Conservation (phyloP, 805 yeast species). For the Pichia manshurica region DNA sequence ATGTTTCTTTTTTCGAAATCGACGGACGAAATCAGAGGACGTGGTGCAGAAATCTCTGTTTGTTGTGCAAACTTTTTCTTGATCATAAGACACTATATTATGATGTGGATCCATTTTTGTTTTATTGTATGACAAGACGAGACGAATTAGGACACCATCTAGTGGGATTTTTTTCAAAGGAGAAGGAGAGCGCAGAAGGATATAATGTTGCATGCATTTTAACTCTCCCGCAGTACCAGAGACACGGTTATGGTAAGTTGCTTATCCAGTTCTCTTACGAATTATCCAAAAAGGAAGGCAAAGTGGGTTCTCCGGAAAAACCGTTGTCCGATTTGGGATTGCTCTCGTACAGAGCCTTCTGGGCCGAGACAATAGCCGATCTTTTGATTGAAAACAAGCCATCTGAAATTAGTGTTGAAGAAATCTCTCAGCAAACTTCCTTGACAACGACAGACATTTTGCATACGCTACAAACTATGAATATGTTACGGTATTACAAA, state of each 20-base stretch:
- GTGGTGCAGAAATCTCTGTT: conserved; percentile 94
- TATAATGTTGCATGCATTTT: conserved; percentile 96
- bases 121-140: conserved; percentile 89
- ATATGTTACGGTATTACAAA: conserved; percentile 84
- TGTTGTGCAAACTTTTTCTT: conserved; percentile 80
- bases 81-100: conserved; percentile 96
- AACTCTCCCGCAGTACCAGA: conserved; percentile 92
- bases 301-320: conserved; percentile 95
- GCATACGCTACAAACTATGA: conserved; percentile 87
- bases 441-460: conserved; percentile 96
- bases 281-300: conserved; percentile 79
- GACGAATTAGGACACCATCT: conserved; percentile 92
- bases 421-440: conserved; percentile 75
- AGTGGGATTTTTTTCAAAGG: conserved; percentile 95
- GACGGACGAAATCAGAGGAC: conserved; percentile 95
- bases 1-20: conserved; percentile 92
- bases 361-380: conserved; percentile 87
- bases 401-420: conserved; percentile 69
- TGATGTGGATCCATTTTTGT: conserved; percentile 96
- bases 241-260: conserved; percentile 89
- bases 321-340: conserved; percentile 94
- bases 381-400: conserved; percentile 56
- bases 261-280: conserved; percentile 92
- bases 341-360: conserved; percentile 86
- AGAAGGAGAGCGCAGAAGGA: conserved; percentile 90